phyloP scores from a whole-genome alignment of 495 filamentous ascomycete species.

The Astrocystis sublimbata region DNA sequence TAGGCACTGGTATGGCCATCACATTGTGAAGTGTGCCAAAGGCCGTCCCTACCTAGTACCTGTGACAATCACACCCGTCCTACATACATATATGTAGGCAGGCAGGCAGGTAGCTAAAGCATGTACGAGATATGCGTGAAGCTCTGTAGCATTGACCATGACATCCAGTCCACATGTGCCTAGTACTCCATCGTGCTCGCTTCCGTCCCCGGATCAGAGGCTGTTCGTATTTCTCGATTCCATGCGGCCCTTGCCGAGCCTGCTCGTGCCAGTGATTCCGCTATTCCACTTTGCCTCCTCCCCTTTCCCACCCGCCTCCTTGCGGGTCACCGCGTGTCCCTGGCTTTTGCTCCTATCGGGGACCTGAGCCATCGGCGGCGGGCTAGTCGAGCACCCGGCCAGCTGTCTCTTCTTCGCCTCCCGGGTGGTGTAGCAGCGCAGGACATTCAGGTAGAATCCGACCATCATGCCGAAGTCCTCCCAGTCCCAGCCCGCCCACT shows the following conservation, averaged over 20 bases:
- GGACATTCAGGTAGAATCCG: conserved; percentile 26
- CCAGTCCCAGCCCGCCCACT: conserved; percentile 22
- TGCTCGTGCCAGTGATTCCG: background rate
- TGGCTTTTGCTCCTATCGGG: background rate
- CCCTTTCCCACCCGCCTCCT: background rate
- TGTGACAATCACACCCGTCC: too few relatives aligned
- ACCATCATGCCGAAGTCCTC: conserved; percentile 23
- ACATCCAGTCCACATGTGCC: background rate
- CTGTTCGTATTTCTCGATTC: background rate
- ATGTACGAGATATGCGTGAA: background rate
- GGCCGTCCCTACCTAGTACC: too few relatives aligned
- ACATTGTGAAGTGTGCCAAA: too few relatives aligned
- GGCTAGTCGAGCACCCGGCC: background rate
- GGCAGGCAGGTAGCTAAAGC: background rate
- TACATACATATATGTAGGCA: too few relatives aligned
- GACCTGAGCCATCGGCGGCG: background rate
- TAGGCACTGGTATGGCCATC: too few relatives aligned
- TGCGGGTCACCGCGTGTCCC: background rate
- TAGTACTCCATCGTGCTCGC: background rate
- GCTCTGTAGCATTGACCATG: background rate
- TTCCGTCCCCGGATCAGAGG: background rate
- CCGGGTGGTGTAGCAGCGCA: conserved; percentile 26
- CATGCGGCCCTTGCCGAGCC: background rate
- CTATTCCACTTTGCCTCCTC: background rate
- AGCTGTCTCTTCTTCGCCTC: conserved; percentile 23